These are phyloP conservation scores for Benincasa hispida DNA, from an alignment of 306 rosid species.

Conservation along the genomic window DNA sequence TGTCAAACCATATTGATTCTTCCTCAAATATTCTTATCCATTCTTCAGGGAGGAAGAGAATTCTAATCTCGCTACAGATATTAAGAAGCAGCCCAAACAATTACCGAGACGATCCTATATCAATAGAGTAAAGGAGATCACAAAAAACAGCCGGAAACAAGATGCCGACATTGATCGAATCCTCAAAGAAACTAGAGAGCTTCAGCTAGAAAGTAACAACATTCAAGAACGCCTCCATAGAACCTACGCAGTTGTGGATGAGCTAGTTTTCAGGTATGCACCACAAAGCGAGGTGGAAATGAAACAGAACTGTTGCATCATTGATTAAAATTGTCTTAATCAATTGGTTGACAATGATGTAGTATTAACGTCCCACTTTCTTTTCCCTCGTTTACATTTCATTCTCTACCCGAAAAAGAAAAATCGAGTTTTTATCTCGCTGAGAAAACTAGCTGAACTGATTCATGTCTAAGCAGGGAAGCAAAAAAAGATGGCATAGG, in stretches of 20 bases:
- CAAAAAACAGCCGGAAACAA: conserved; percentile 76
- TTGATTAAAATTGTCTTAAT: not conserved
- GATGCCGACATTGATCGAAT: conserved; percentile 70
- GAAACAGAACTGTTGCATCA: not conserved
- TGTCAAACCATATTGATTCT: not conserved
- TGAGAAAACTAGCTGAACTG: not conserved
- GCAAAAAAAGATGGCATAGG: conserved; percentile 68
- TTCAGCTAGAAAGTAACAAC: conserved; percentile 77
- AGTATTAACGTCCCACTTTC: not conserved
- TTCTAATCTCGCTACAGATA: conserved; percentile 20
- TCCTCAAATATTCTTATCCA: not conserved
- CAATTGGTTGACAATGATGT: not conserved
- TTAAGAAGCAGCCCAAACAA: conserved; percentile 29
- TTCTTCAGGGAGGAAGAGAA: conserved; percentile 30
- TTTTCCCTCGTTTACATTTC: not conserved
- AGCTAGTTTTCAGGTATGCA: conserved; percentile 69
- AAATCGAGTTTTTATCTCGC: not conserved
- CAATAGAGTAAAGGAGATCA: conserved; percentile 61
- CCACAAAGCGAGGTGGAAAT: not conserved
- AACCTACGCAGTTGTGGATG: conserved; percentile 66
- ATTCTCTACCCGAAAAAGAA: not conserved
- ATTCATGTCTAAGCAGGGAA: conserved; percentile 44
- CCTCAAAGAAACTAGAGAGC: conserved; percentile 72
- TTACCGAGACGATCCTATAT: conserved; percentile 64
- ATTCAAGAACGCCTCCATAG: conserved; percentile 83